These are phyloP conservation scores for Nymphaea thermarum DNA, from an alignment of 164 flowering plant species.

Conservation along the genomic window DNA sequence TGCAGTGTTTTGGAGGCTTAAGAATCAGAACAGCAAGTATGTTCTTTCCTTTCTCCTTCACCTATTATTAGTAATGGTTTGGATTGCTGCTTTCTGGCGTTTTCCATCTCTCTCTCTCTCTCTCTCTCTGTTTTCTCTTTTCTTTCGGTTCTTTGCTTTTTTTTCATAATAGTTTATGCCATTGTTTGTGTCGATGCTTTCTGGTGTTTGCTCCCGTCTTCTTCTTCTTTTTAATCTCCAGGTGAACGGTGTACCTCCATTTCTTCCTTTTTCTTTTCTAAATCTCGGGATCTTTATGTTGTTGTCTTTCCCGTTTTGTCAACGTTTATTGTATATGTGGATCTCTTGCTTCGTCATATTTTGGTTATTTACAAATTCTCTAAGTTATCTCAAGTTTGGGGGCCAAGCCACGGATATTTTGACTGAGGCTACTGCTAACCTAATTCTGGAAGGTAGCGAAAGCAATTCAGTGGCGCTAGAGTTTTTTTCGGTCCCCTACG, in stretches of 20 bases:
- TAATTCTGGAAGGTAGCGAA: neutral
- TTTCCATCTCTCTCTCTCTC: no score
- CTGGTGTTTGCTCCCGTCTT: no score
- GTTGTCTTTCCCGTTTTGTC: neutral
- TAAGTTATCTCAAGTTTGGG: no score
- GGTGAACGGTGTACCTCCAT: no score
- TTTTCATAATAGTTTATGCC: neutral
- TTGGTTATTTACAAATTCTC: neutral
- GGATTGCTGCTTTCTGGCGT: neutral
- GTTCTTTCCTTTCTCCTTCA: constrained; percentile 13
- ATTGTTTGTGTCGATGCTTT: no score
- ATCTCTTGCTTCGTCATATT: neutral
- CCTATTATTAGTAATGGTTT: neutral
- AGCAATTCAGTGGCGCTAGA: neutral
- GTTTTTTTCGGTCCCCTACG: neutral
- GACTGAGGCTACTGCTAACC: neutral
- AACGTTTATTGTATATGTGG: neutral
- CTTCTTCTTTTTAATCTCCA: no score
- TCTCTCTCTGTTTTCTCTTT: neutral
- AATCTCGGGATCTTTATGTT: neutral
- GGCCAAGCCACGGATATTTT: neutral
- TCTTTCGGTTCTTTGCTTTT: neutral
- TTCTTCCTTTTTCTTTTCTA: neutral
- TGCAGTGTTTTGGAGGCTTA: constrained; percentile 83
- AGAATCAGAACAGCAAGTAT: constrained; percentile 39